phyloP scores from a whole-genome alignment of 192 early-diverging fungal genomes.

The Rhizophlyctis rosea region DNA sequence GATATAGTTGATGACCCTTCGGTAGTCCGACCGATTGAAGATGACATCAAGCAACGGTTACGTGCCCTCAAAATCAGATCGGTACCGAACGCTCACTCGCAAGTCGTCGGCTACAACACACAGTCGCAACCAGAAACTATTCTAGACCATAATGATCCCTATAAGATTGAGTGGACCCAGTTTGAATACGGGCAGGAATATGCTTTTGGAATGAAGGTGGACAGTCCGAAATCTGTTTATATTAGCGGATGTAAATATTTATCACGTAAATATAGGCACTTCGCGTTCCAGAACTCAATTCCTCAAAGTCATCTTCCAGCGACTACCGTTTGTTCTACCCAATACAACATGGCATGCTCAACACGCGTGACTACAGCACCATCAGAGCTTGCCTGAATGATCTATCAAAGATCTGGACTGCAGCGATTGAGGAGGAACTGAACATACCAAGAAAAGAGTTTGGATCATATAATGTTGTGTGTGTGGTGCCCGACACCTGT shows the following conservation, averaged over 20 bases:
- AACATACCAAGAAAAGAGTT: slow-evolving; percentile 60
- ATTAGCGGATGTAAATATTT: background rate
- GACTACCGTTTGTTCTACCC: slow-evolving; percentile 60
- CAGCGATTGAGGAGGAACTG: slow-evolving; percentile 65
- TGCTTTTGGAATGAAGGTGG: slow-evolving; percentile 64
- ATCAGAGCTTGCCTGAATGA: slow-evolving; percentile 68
- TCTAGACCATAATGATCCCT: slow-evolving; percentile 88
- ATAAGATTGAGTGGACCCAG: slow-evolving; percentile 82
- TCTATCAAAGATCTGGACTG: slow-evolving; percentile 77
- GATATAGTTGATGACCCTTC: slow-evolving; percentile 12
- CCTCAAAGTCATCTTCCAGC: background rate
- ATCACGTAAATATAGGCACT: slow-evolving; percentile 7
- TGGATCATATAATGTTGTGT: slow-evolving; percentile 62
- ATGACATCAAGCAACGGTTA: slow-evolving; percentile 74
- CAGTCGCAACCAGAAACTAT: slow-evolving; percentile 64
- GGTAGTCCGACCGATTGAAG: slow-evolving; percentile 50
- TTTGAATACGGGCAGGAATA: slow-evolving; percentile 43
- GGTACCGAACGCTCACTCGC: slow-evolving; percentile 68
- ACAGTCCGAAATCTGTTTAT: background rate
- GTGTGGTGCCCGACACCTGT: slow-evolving; percentile 78
- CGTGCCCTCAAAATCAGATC: slow-evolving; percentile 75
- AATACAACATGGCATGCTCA: slow-evolving; percentile 74
- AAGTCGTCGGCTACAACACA: slow-evolving; percentile 72
- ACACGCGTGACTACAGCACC: slow-evolving; percentile 67
- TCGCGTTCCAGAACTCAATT: slow-evolving; percentile 13